A percentile compares a stretch with the other conserved stretches of the same genome.
These are phyloP conservation scores for Trichoderma polysporum DNA, from an alignment of 2,329 filamentous ascomycete species.

Conservation along the genomic window DNA sequence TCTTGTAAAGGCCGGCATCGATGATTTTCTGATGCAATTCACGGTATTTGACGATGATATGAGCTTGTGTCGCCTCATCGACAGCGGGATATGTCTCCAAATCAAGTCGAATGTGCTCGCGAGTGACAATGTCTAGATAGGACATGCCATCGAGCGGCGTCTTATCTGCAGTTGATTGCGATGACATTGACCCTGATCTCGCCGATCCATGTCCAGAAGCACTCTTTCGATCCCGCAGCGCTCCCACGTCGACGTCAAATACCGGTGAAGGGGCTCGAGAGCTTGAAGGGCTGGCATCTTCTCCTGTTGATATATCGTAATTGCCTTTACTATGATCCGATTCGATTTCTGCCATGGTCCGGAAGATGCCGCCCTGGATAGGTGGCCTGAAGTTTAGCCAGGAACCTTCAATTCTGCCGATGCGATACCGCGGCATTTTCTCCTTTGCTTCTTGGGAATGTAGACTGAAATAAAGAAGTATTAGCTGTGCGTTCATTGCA, in stretches of 20 bases:
- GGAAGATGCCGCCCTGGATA: slow-evolving; percentile 83
- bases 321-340: slow-evolving; percentile 34
- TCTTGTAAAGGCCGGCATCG: slow-evolving; percentile 58
- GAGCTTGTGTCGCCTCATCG: slow-evolving; percentile 43
- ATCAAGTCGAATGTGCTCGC: slow-evolving; percentile 67
- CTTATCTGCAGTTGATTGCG: slow-evolving; percentile 55
- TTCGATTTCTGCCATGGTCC: slow-evolving; percentile 43
- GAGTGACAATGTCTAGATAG: slow-evolving; percentile 71
- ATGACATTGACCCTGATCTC: slow-evolving; percentile 56
- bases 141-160: slow-evolving; percentile 52
- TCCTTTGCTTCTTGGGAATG: slow-evolving; percentile 76
- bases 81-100: slow-evolving; percentile 74
- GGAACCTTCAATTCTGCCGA: slow-evolving; percentile 74
- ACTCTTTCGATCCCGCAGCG: slow-evolving; percentile 33
- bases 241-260: slow-evolving; percentile 43
- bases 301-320: slow-evolving; percentile 24
- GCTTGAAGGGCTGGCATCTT: slow-evolving; percentile 46
- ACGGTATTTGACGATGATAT: slow-evolving; percentile 57
- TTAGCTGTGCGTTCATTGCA: background rate
- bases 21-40: slow-evolving; percentile 54
- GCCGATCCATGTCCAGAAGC: slow-evolving; percentile 22
- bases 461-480: slow-evolving; percentile 53
- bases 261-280: slow-evolving; percentile 54
- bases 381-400: slow-evolving; percentile 91
- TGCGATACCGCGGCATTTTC: slow-evolving; percentile 78